A percentile compares a stretch with the other conserved stretches of the same genome.
Evolutionary conservation across 441 rosid species (phyloP).

Genomic region (Arabidopsis lyrata): DNA sequence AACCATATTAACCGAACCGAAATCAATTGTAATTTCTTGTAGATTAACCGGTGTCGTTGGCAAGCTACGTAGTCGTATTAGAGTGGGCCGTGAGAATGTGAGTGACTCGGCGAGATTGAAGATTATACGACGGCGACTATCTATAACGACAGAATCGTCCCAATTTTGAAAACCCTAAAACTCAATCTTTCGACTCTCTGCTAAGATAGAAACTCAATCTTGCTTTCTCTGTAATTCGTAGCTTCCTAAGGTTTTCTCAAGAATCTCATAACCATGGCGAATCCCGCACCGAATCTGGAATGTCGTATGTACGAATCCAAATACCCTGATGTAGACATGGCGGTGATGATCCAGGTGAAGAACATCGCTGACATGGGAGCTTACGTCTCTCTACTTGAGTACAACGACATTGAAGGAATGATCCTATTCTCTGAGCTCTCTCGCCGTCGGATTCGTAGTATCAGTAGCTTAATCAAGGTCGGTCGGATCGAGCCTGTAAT

Average conservation of each 20-base stretch:
- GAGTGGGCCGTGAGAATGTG: background rate
- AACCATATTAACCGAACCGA: too few species aligned
- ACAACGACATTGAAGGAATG: conserved; percentile 97
- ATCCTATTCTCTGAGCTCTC: conserved; percentile 96
- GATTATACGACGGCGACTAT: background rate
- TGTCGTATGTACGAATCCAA: conserved; percentile 93
- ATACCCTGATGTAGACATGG: conserved; percentile 97
- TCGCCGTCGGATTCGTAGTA: conserved; percentile 96
- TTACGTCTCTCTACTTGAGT: conserved; percentile 88
- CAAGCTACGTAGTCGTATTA: too few species aligned
- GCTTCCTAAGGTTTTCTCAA: background rate
- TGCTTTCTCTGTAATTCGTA: background rate
- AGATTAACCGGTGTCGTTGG: too few species aligned
- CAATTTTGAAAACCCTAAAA: conserved; percentile 35
- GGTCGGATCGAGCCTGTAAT: conserved; percentile 96
- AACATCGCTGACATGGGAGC: conserved; percentile 98
- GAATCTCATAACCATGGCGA: conserved; percentile 50
- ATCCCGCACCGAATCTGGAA: conserved; percentile 75
- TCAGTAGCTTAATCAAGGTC: conserved; percentile 90
- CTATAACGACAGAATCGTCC: background rate
- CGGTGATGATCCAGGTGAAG: conserved; percentile 97
- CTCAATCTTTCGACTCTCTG: conserved; percentile 7
- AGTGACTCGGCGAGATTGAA: background rate
- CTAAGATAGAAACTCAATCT: conserved; percentile 11
- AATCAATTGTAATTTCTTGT: too few species aligned